Evolutionary conservation across 768 basidiomycete species (phyloP).

Genomic region (Tephrocybe sp.): DNA sequence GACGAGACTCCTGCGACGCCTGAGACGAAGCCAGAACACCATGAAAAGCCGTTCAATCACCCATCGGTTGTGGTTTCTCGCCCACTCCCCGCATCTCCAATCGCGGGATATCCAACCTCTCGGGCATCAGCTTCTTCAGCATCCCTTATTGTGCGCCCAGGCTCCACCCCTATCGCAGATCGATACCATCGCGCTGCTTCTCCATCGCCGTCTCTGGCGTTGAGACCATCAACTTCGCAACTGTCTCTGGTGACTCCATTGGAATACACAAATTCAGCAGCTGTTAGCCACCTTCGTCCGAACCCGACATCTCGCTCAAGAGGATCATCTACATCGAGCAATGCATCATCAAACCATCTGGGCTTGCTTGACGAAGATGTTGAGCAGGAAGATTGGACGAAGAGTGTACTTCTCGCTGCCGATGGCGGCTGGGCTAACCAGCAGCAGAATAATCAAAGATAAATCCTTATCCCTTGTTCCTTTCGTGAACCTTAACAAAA

Average conservation of each 20-base stretch:
- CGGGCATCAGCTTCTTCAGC: conserved; percentile 9
- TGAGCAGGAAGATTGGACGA: conserved; percentile 67
- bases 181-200: conserved; percentile 24
- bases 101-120: background rate
- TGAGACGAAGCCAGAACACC: background rate
- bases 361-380: conserved; percentile 44
- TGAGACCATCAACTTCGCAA: conserved; percentile 20
- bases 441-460: background rate
- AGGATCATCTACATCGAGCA: conserved; percentile 29
- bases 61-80: background rate
- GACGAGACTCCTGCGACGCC: conserved; percentile 24
- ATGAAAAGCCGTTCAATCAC: conserved; percentile 8
- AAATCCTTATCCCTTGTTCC: background rate
- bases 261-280: conserved; percentile 12
- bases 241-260: conserved; percentile 14
- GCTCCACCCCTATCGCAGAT: conserved; percentile 39
- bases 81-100: conserved; percentile 1
- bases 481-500: background rate
- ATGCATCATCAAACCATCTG: conserved; percentile 45
- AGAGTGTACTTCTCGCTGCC: conserved; percentile 72
- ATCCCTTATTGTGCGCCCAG: conserved; percentile 10
- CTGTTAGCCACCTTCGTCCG: conserved; percentile 23
- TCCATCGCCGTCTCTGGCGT: conserved; percentile 18
- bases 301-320: conserved; percentile 20
- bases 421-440: conserved; percentile 37